Percentiles rank a stretch among this genome's conserved stretches.
Evolutionary conservation across 306 rosid species (phyloP).

Genomic region (Cucurbita argyrosperma): DNA sequence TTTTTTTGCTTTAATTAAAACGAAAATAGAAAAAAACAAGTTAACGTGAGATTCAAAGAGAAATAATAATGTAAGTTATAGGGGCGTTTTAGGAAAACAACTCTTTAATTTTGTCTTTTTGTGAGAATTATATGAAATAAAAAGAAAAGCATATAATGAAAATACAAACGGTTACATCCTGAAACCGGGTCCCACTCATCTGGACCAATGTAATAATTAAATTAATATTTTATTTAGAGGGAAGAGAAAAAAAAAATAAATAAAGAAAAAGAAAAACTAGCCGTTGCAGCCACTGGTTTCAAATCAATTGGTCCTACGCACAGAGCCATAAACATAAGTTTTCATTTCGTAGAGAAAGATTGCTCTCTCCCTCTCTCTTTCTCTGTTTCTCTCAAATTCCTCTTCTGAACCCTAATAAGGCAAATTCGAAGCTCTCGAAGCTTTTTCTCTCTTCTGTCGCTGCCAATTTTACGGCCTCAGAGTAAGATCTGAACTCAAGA

Average conservation of each 20-base stretch:
- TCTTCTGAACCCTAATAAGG: neutral
- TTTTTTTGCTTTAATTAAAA: too few relatives aligned
- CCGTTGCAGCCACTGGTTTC: constrained; percentile 57
- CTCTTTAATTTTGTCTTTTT: neutral
- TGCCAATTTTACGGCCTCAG: neutral
- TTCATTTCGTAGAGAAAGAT: constrained; percentile 10
- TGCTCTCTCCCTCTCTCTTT: neutral
- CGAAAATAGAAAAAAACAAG: too few relatives aligned
- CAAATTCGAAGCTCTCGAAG: neutral
- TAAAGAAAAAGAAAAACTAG: constrained; percentile 34
- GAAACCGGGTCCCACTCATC: constrained; percentile 5
- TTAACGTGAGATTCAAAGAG: neutral
- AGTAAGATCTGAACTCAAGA: too few relatives aligned
- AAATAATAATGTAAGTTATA: neutral
- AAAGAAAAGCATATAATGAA: neutral
- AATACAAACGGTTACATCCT: constrained; percentile 2
- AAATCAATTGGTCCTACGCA: constrained; percentile 17
- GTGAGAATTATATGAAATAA: neutral
- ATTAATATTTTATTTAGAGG: neutral
- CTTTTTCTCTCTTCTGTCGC: neutral
- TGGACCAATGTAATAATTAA: neutral
- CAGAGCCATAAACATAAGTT: constrained; percentile 5
- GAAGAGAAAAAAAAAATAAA: neutral
- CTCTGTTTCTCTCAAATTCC: neutral
- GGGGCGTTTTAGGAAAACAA: neutral